Base-by-base conservation (phyloP, 75 land plant species). In the Pinus tabuliformis region DNA sequence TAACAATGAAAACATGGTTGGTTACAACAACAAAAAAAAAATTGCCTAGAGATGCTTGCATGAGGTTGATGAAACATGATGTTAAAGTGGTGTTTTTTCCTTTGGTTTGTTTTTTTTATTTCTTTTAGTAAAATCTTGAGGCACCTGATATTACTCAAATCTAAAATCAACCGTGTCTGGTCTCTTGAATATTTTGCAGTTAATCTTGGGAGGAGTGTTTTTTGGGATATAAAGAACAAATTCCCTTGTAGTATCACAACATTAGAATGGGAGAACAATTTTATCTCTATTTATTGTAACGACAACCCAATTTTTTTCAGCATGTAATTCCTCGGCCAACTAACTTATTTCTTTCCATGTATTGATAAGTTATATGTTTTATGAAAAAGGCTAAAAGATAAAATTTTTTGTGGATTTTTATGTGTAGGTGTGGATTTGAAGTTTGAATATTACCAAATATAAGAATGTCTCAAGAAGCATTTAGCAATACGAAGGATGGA, bases 21-120 rank as follows among this genome's bases (percentile, higher is more conserved):
- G 99, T 16, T 97, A 97, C 72, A 97, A 97, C 77, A 97, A 97
- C 77, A 97, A 97, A 79, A 97, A 97, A 79, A 97, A 97, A 73
- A 95, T 96, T 60, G 99, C 99, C 98, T 9, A 82, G 99, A 80
- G 99, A 97, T 88, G 99, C 99, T 4, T 89, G 98, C 59, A 97
- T 97, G 99, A 79, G 99, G 75, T 86, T 97, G 18, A 97, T 97
- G 99, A 97, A 97, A 73, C 99, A 97, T 86, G 99, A 97, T 87
- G 98, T 93, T 95, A 87, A 30, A 60, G 12, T 73, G 52, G 20
- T 54, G 12, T 52, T 74, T 56, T 24, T 11, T 8, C 21, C 60
- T n/a, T 39, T 63, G n/a, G n/a, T 39, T 81, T 58, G 45, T 26
- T 26, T 26, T 60, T 9, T 49, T 9, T 49, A 8, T 49, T 49